A percentile compares a stretch with the other conserved stretches of the same genome.
phyloP scores from a whole-genome alignment of 768 basidiomycete genomes.

The Pisolithus marmoratus region DNA sequence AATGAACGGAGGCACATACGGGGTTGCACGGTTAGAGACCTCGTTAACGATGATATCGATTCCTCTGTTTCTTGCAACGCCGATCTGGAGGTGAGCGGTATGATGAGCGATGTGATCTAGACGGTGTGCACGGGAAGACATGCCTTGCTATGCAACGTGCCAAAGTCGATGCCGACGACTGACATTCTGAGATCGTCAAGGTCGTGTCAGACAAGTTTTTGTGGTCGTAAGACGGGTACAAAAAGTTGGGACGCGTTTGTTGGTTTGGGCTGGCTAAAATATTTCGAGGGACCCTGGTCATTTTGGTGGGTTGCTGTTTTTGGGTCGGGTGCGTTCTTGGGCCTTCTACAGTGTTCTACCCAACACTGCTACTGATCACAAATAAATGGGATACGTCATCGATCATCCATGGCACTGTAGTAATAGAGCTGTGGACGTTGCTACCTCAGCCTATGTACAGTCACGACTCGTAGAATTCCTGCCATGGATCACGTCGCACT shows the following conservation, averaged over 20 bases:
- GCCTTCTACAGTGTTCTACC: conserved; percentile 22
- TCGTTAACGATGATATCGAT: conserved; percentile 99
- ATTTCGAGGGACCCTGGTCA: conserved; percentile 5
- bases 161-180: conserved; percentile 94
- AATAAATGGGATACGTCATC: too few relatives aligned
- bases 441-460: too few relatives aligned
- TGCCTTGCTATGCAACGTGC: conserved; percentile 85
- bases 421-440: too few relatives aligned
- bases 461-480: neutral
- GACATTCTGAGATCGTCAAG: conserved; percentile 48
- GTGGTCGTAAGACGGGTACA: neutral
- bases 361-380: neutral
- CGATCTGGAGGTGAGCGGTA: conserved; percentile 52
- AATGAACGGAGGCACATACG: conserved; percentile 48
- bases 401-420: too few relatives aligned
- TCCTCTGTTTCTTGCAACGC: conserved; percentile 91
- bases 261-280: conserved; percentile 6
- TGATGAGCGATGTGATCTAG: conserved; percentile 1
- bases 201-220: neutral
- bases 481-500: neutral
- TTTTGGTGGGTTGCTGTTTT: conserved; percentile 17
- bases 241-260: conserved; percentile 6
- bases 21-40: conserved; percentile 93
- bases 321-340: conserved; percentile 18
- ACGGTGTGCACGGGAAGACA: conserved; percentile 7